Evolutionary conservation across 129 eudicot genomes (phyloP).

Genomic region (Saposhnikovia divaricata): DNA sequence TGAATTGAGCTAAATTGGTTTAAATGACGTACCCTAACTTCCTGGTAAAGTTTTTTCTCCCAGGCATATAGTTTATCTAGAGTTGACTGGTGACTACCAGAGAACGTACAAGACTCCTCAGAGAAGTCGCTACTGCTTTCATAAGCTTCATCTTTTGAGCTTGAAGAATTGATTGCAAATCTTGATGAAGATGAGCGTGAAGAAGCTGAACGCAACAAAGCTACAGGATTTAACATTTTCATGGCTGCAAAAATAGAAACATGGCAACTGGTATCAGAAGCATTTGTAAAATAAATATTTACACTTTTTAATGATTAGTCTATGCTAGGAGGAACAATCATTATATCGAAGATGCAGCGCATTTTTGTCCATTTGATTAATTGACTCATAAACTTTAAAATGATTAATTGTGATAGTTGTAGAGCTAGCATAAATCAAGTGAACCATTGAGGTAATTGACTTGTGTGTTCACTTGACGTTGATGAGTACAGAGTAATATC

Average conservation of each 20-base stretch:
- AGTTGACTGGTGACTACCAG: slow-evolving; percentile 85
- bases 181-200: slow-evolving; percentile 89
- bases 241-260: slow-evolving; percentile 38
- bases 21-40: slow-evolving; percentile 72
- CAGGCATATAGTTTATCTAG: slow-evolving; percentile 72
- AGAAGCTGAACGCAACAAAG: slow-evolving; percentile 84
- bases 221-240: slow-evolving; percentile 89
- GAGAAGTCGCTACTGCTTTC: slow-evolving; percentile 71
- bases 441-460: not conserved
- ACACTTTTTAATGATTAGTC: not conserved
- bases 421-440: not conserved
- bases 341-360: not conserved
- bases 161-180: slow-evolving; percentile 48
- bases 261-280: not conserved
- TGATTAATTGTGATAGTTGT: not conserved
- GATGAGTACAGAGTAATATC: not conserved
- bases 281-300: not conserved
- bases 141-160: slow-evolving; percentile 60
- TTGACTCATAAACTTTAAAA: not conserved
- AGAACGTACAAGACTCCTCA: slow-evolving; percentile 54
- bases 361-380: not conserved
- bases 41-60: slow-evolving; percentile 95
- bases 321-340: not conserved
- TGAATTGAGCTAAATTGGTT: not conserved
- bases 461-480: not conserved